phyloP scores from a whole-genome alignment of 1,284 basidiomycete genomes.

The Inonotus obliquus region DNA sequence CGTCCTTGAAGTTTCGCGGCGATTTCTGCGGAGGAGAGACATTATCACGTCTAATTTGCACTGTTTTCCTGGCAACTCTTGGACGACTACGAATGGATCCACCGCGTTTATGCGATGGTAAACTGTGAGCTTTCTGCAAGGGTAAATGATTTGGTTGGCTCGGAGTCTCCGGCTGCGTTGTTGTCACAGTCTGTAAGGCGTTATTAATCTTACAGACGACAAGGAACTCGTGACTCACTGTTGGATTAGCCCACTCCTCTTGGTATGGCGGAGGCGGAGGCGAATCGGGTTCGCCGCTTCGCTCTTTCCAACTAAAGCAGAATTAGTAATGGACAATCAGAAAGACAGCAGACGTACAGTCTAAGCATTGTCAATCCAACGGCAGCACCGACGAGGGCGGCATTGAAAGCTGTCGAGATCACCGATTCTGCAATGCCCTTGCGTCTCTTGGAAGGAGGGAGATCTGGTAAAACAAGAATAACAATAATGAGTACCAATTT shows the following conservation, averaged over 20 bases:
- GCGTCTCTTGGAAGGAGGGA: constrained; percentile 54
- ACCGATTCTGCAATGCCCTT: constrained; percentile 71
- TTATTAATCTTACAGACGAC: neutral
- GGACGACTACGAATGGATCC: constrained; percentile 2
- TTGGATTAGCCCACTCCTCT: constrained; percentile 48
- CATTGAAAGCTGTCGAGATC: constrained; percentile 72
- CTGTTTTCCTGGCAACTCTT: neutral
- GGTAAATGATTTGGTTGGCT: neutral
- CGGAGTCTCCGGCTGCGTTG: neutral
- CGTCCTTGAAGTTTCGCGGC: constrained; percentile 21
- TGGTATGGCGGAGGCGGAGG: constrained; percentile 61
- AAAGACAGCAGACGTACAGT: constrained; percentile 47
- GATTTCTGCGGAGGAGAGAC: neutral
- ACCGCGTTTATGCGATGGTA: neutral
- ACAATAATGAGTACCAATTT: constrained; percentile 9
- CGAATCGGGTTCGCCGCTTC: constrained; percentile 48
- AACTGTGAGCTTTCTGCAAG: constrained; percentile 1
- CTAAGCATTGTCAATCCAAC: constrained; percentile 80
- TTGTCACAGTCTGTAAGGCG: neutral
- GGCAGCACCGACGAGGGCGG: constrained; percentile 75
- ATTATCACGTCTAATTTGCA: neutral
- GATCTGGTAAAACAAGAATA: constrained; percentile 26
- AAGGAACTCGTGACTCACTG: constrained; percentile 21
- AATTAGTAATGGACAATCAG: constrained; percentile 23
- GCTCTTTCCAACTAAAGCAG: constrained; percentile 56